These are phyloP conservation scores for Neofusicoccum cordaticola DNA, from an alignment of 2,329 filamentous ascomycete genomes.

Conservation along the genomic window DNA sequence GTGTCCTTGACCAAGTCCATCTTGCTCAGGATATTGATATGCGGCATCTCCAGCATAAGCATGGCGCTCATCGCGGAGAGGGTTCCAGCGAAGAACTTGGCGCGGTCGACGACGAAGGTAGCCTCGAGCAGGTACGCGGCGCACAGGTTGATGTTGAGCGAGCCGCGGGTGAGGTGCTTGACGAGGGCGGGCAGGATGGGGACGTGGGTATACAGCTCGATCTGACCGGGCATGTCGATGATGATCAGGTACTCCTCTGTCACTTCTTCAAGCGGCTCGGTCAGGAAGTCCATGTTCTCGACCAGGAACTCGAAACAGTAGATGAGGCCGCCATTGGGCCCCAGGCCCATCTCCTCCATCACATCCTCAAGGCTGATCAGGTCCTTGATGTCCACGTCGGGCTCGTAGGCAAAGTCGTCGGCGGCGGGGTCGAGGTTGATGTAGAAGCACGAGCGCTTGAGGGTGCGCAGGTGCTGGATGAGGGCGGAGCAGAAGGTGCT, in stretches of 20 bases:
- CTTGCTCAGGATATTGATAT: conserved; percentile 94
- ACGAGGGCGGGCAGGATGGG: conserved; percentile 85
- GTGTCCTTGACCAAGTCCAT: conserved; percentile 96
- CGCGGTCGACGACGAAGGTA: conserved; percentile 90
- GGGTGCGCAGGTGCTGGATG: conserved; percentile 87
- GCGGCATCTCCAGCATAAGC: conserved; percentile 96
- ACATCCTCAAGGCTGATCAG: conserved; percentile 91
- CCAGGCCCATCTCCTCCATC: conserved; percentile 90
- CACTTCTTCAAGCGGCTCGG: conserved; percentile 76
- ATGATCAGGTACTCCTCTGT: conserved; percentile 97
- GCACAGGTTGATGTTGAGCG: conserved; percentile 85
- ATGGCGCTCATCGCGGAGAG: conserved; percentile 97
- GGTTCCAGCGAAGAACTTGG: conserved; percentile 96
- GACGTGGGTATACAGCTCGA: conserved; percentile 96
- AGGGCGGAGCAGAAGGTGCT: conserved; percentile 93
- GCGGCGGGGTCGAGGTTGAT: conserved; percentile 97
- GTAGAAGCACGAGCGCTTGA: conserved; percentile 92
- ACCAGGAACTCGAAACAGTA: conserved; percentile 97
- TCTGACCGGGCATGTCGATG: conserved; percentile 98
- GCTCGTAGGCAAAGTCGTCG: conserved; percentile 85
- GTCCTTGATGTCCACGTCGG: conserved; percentile 93
- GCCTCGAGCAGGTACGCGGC: conserved; percentile 93
- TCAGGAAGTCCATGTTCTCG: conserved; percentile 90
- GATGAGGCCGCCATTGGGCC: conserved; percentile 88
- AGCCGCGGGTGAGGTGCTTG: conserved; percentile 75